Conservation (phyloP, 225 moss, liverwort and hornwort genomes). For the Sphagnum tenellum region DNA sequence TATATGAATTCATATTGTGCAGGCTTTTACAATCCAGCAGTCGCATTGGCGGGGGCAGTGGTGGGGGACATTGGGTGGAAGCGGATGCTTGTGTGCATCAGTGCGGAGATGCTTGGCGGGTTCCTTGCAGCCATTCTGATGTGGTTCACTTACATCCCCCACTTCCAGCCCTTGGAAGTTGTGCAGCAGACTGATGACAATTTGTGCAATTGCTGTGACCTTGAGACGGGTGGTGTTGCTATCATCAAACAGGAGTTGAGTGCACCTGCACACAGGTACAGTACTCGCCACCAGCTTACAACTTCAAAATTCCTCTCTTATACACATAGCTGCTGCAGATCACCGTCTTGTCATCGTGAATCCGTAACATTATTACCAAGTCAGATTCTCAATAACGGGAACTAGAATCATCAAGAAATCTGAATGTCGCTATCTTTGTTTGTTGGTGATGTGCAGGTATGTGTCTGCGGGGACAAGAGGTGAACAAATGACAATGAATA, state of each 20-base stretch:
- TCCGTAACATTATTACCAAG: not conserved
- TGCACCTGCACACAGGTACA: slow-evolving; percentile 27
- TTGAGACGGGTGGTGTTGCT: slow-evolving; percentile 37
- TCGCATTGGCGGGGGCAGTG: slow-evolving; percentile 34
- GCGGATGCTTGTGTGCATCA: slow-evolving; percentile 10
- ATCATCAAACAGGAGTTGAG: slow-evolving; percentile 52
- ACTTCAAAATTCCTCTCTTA: not conserved
- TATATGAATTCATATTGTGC: not conserved
- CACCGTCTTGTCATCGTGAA: not conserved
- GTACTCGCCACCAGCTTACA: not conserved
- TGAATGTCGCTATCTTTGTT: not conserved
- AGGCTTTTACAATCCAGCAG: slow-evolving; percentile 39
- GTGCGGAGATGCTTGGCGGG: slow-evolving; percentile 38
- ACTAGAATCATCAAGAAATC: not conserved
- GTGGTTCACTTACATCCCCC: slow-evolving; percentile 39
- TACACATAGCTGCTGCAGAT: too few relatives aligned
- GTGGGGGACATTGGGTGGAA: slow-evolving; percentile 25
- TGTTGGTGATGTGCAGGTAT: slow-evolving; percentile 17
- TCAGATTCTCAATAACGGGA: not conserved
- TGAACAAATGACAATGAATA: not conserved
- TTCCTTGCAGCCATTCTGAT: slow-evolving; percentile 26
- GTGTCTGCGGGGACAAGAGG: slow-evolving; percentile 39
- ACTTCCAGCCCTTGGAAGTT: slow-evolving; percentile 37
- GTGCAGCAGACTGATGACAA: slow-evolving; percentile 14
- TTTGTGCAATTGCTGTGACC: slow-evolving; percentile 37